phyloP scores from a whole-genome alignment of 1,139 yeast genomes.

The Magnusiomyces paraingens region DNA sequence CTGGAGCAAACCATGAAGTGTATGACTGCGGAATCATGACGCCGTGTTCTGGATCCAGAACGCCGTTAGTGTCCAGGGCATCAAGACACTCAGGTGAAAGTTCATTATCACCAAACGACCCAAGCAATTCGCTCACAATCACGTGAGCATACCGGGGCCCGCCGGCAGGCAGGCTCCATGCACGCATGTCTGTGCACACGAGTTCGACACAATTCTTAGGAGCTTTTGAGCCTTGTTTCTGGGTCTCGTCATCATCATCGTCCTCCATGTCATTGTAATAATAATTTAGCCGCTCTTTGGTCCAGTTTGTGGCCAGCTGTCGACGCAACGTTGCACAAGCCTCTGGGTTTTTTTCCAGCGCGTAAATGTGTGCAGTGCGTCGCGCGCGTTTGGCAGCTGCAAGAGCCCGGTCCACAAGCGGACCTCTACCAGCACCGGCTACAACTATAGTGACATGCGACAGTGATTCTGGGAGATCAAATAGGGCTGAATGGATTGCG shows the following conservation, averaged over 20 bases:
- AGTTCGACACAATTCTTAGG: constrained; percentile 38
- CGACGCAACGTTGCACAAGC: constrained; percentile 42
- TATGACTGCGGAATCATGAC: constrained; percentile 59
- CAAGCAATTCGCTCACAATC: constrained; percentile 73
- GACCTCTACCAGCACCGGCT: constrained; percentile 87
- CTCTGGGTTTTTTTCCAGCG: constrained; percentile 65
- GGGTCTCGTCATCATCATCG: constrained; percentile 38
- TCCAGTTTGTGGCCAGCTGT: constrained; percentile 28
- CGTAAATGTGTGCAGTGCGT: constrained; percentile 39
- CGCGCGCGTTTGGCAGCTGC: constrained; percentile 37
- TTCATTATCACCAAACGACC: constrained; percentile 91
- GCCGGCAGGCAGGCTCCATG: constrained; percentile 34
- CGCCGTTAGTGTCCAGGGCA: constrained; percentile 26
- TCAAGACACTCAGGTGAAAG: constrained; percentile 71
- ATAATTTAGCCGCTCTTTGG: constrained; percentile 28
- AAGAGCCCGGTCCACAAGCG: constrained; percentile 52
- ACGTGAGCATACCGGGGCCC: constrained; percentile 39
- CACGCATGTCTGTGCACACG: constrained; percentile 51
- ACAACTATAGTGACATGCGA: constrained; percentile 42
- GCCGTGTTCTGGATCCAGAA: constrained; percentile 30
- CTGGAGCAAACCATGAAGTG: constrained; percentile 57
- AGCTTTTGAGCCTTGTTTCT: constrained; percentile 11
- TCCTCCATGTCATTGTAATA: constrained; percentile 24
- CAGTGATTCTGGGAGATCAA: constrained; percentile 29
- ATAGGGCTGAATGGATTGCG: constrained; percentile 58